Percentiles rank a stretch among this genome's conserved stretches.
These are phyloP conservation scores for Pleomassaria siparia DNA, from an alignment of 2,329 filamentous ascomycete genomes.

Conservation along the genomic window DNA sequence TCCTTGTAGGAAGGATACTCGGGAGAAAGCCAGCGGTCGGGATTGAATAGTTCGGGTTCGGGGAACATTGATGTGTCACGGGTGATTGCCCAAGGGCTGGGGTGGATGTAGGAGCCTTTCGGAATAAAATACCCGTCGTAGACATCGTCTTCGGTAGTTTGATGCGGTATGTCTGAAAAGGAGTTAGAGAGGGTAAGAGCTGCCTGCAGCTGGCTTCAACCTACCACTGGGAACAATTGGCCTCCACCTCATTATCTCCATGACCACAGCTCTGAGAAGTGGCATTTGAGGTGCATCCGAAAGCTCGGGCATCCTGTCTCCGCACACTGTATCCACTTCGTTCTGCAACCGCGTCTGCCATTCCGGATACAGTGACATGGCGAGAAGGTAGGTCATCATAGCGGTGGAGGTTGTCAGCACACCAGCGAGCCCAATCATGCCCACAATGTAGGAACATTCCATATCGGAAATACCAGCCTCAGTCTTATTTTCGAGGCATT, in stretches of 20 bases:
- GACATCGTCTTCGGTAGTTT: conserved; percentile 4
- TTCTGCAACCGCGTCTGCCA: conserved; percentile 58
- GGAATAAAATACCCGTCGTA: conserved; percentile 10
- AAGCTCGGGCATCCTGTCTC: conserved; percentile 17
- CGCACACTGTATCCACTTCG: conserved; percentile 60
- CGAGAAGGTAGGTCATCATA: conserved; percentile 18
- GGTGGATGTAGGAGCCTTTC: conserved; percentile 7
- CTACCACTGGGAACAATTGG: conserved; percentile 1
- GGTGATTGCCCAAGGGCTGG: conserved; percentile 42
- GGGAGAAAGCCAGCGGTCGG: conserved; percentile 35
- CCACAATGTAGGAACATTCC: conserved; percentile 6
- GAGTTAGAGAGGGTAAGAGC: too few species aligned
- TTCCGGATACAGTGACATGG: conserved; percentile 47
- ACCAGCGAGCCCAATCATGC: conserved; percentile 8
- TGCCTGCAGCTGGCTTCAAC: too few species aligned
- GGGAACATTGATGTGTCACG: conserved; percentile 45
- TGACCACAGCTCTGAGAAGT: conserved; percentile 3
- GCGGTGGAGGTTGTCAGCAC: conserved; percentile 4
- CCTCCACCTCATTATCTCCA: conserved; percentile 3
- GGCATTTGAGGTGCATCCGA: conserved; percentile 3
- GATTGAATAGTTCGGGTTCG: not conserved
- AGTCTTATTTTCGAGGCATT: not conserved
- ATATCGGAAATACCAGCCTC: conserved; percentile 3
- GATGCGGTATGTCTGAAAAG: conserved; percentile 5
- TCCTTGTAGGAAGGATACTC: conserved; percentile 51